These are phyloP conservation scores for Orbilia ellipsospora DNA, from an alignment of 2,329 filamentous ascomycete species.

Conservation along the genomic window DNA sequence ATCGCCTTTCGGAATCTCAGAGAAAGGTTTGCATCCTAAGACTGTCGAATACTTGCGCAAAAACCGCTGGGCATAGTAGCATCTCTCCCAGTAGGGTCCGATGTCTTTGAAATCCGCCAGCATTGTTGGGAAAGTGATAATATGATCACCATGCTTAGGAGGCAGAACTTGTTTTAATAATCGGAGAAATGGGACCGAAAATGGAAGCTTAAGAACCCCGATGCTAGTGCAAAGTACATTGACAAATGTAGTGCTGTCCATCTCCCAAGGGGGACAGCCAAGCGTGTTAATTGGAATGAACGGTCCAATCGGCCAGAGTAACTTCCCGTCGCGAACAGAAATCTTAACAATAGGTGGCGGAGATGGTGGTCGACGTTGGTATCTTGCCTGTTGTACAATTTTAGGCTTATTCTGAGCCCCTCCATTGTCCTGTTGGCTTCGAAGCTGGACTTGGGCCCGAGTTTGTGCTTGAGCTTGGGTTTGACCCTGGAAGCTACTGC, in stretches of 20 bases:
- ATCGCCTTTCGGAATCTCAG: constrained; percentile 31
- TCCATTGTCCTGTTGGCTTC: constrained; percentile 16
- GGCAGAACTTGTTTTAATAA: constrained; percentile 15
- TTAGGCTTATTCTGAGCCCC: constrained; percentile 2
- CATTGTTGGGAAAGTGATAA: constrained; percentile 41
- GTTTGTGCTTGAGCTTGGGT: not conserved
- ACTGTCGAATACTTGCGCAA: constrained; percentile 33
- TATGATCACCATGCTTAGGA: constrained; percentile 40
- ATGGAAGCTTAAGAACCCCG: constrained; percentile 44
- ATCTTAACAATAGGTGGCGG: constrained; percentile 47
- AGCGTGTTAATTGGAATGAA: constrained; percentile 33
- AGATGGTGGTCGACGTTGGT: constrained; percentile 31
- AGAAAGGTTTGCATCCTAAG: constrained; percentile 35
- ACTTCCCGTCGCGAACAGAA: constrained; percentile 20
- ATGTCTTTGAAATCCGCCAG: constrained; percentile 37
- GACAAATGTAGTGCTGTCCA: constrained; percentile 40
- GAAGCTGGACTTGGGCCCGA: not conserved
- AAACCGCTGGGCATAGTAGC: constrained; percentile 36
- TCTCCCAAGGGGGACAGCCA: constrained; percentile 24
- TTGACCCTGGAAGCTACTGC: constrained; percentile 14
- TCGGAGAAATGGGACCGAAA: constrained; percentile 41
- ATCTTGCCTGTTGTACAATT: constrained; percentile 31
- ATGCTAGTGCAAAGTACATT: constrained; percentile 47
- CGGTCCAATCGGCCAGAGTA: constrained; percentile 50
- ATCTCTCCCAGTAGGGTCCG: constrained; percentile 50